Evolutionary conservation across 148 eudicot species (phyloP), one percentile per base, ranked within the genome.

Genomic region (Hydrangea macrophylla): DNA sequence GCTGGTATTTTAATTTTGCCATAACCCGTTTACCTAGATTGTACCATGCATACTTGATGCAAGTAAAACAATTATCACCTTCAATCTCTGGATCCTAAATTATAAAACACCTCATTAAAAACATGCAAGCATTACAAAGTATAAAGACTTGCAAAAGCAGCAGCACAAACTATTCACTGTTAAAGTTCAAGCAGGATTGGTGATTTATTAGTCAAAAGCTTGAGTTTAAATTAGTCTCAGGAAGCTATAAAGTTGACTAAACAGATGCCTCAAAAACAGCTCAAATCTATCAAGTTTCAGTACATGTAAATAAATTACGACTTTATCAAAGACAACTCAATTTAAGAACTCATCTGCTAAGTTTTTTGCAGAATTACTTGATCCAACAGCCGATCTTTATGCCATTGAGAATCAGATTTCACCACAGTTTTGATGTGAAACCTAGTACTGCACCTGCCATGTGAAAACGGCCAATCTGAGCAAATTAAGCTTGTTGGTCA

Each of bases 281-380:
- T 33, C 5, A 26, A 57, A 55, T 48, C 60, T 37, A 67, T 40
- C 53, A 48, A 57, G 24, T 67, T 48, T 59, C 33, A 53, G 23
- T 28, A 59, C 37, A 65, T 50, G 59, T 42, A 67, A 59, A 9
- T 66, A 50, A 33, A 37, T 22, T 48, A 12, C 25, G 17, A 24
- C 7, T 35, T 18, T 59, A 58, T 72, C 56, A 51, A 17, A 26
- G 26, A 73, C 45, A 48, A 64, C n/a, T 8, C 40, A 59, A 72
- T 24, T 58, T 25, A 5, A 50, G 35, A 55, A 45, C 71, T 67
- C 67, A 60, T 58, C 76, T 73, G 70, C 54, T 54, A 31, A 51
- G 37, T 33, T 55, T n/a, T 67, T 54, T 2, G 25, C 35, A 18
- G 70, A 15, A 17, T 53, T 66, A 32, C 3, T 10, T 35, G 70